These are phyloP conservation scores for Quercus dentata DNA, from an alignment of 306 rosid genomes.

Conservation along the genomic window DNA sequence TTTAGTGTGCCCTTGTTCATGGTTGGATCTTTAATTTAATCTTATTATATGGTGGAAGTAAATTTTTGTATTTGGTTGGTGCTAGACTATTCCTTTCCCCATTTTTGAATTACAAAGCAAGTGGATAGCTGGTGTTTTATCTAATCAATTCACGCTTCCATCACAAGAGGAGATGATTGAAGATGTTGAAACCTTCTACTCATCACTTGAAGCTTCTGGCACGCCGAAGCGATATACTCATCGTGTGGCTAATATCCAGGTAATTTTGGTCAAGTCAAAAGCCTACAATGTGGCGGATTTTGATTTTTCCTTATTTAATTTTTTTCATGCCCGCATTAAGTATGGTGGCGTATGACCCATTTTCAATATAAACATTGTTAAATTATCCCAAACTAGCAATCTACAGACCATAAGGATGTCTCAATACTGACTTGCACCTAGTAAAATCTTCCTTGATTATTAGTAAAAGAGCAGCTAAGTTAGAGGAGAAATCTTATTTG, in stretches of 20 bases:
- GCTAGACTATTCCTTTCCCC: conserved; percentile 59
- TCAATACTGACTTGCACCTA: too few species aligned
- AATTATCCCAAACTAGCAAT: neutral
- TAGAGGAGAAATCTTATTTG: neutral
- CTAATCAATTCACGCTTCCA: conserved; percentile 57
- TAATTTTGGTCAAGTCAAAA: neutral
- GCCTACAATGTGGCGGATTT: neutral
- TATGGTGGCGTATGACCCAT: too few species aligned
- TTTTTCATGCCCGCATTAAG: neutral
- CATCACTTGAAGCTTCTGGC: neutral
- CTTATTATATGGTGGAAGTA: neutral
- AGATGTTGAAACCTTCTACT: conserved; percentile 32
- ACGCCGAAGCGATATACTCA: conserved; percentile 48
- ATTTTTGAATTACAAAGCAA: conserved; percentile 63
- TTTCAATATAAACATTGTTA: neutral
- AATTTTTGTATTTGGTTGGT: conserved; percentile 1
- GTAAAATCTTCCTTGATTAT: too few species aligned
- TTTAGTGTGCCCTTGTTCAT: too few species aligned
- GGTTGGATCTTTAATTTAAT: neutral
- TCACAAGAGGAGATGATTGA: conserved; percentile 55
- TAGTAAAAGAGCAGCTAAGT: too few species aligned
- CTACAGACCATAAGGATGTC: too few species aligned
- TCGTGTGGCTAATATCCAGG: conserved; percentile 26
- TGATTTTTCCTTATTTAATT: neutral
- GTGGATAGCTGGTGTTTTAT: conserved; percentile 73